Evolutionary conservation across 345 rosid species (phyloP), one percentile per base, ranked within the genome.

Genomic region (Citrus unshiu): DNA sequence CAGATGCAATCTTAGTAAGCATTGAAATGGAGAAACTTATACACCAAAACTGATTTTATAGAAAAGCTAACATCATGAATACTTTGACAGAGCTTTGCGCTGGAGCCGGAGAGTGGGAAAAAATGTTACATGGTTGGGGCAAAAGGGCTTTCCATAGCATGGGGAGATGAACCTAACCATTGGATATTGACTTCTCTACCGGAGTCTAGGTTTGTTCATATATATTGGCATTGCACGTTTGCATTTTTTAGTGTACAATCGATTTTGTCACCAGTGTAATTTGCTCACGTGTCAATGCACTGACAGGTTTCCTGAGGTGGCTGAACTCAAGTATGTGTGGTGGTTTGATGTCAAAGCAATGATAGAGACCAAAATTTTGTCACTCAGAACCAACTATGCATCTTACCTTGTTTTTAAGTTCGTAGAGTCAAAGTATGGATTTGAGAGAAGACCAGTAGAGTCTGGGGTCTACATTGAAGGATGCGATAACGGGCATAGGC

Each of bases 111-210:
- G 65, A 83, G 74, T 6, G 88, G 86, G 64, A 86, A 79, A 70
- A 83, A 70, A 74, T 78, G 86, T 40, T 83, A 76, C 54, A 81
- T 81, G 83, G 19, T 81, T 14, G 77, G 83, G 6, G 74, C 88
- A 19, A 77, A 80, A 56, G 84, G 72, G 46, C 83, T 86, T 32
- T 40, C 49, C 21, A 86, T 86, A 39, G 59, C 71, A 9, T 79
- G 83, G 85, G 83, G 75, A 4, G 85, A 83, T 62, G 37, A 81
- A 14, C 79, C 85, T 37, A 2, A 8, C 7, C 71, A 77, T 71
- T 83, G 88, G 86, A 76, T 32, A 46, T 79, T 78, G 85, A 73
- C 35, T 18, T 64, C 78, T 18, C n/a, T 5, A 8, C 64, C 77
- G 4, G 40, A 63, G 4, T 77, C 88, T 3, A 83, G 85, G 86